These are phyloP conservation scores for Sclerotinia nivalis DNA, from an alignment of 2,329 filamentous ascomycete species.

Conservation along the genomic window DNA sequence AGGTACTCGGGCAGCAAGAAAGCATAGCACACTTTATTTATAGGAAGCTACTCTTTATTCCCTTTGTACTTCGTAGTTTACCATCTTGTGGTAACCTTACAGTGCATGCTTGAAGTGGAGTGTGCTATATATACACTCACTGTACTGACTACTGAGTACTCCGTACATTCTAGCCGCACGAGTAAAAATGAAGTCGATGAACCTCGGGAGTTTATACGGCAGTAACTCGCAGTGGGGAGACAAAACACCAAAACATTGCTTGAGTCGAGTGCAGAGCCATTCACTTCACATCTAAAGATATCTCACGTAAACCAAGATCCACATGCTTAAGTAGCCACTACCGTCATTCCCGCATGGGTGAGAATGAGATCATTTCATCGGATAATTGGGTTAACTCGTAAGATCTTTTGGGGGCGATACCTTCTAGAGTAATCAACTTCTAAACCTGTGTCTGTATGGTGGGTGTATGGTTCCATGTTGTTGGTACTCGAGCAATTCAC, in stretches of 20 bases:
- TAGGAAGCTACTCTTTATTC: too few species aligned
- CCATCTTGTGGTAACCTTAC: too few species aligned
- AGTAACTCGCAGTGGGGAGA: not conserved
- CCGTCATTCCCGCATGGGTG: not conserved
- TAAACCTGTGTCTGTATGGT: not conserved
- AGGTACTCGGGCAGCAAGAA: too few species aligned
- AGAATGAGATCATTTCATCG: not conserved
- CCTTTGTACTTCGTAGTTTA: too few species aligned
- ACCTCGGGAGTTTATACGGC: too few species aligned
- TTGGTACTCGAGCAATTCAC: not conserved
- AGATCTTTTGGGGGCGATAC: not conserved
- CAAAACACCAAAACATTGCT: not conserved
- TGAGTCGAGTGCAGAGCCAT: not conserved
- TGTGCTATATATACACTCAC: too few species aligned
- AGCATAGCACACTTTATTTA: too few species aligned
- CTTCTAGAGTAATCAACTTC: too few species aligned
- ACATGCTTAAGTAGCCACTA: too few species aligned
- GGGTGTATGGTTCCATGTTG: not conserved
- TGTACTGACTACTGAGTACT: too few species aligned
- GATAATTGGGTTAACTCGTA: not conserved
- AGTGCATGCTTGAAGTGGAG: too few species aligned
- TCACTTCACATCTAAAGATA: not conserved
- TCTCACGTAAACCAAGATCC: not conserved
- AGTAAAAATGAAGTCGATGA: not conserved
- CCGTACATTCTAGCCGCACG: too few species aligned